Percentiles rank a stretch among this genome's conserved stretches.
These are phyloP conservation scores for Camelina sativa DNA, from an alignment of 345 rosid species.

Conservation along the genomic window DNA sequence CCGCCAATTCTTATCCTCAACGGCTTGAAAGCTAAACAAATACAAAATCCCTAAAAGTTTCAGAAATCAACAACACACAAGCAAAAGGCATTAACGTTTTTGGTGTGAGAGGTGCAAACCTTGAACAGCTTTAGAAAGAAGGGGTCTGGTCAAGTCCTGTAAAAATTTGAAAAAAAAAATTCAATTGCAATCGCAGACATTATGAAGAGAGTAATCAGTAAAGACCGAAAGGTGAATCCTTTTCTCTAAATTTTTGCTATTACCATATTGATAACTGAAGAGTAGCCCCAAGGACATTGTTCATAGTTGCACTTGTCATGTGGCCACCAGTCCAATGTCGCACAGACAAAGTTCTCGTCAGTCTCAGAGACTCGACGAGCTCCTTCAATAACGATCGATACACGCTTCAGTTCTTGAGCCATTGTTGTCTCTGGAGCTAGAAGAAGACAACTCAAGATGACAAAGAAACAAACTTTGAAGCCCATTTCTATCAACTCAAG, in stretches of 20 bases:
- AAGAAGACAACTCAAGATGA: slow-evolving; percentile 54
- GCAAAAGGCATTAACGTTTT: background rate
- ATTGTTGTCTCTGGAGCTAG: slow-evolving; percentile 34
- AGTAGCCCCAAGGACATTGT: slow-evolving; percentile 89
- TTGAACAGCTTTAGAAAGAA: slow-evolving; percentile 76
- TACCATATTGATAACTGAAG: slow-evolving; percentile 85
- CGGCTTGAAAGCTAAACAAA: slow-evolving; percentile 62
- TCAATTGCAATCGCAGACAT: background rate
- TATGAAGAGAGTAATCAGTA: background rate
- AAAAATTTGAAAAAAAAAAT: slow-evolving; percentile 31
- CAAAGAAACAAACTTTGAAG: slow-evolving; percentile 42
- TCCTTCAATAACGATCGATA: slow-evolving; percentile 62
- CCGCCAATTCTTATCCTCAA: slow-evolving; percentile 96
- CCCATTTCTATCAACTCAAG: slow-evolving; percentile 65
- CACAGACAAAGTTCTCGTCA: slow-evolving; percentile 85
- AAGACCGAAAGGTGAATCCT: background rate
- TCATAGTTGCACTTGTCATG: slow-evolving; percentile 93
- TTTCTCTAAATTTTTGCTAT: slow-evolving; percentile 9
- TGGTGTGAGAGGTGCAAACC: slow-evolving; percentile 46
- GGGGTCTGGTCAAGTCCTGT: slow-evolving; percentile 85
- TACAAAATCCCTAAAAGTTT: slow-evolving; percentile 13
- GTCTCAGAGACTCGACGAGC: slow-evolving; percentile 55
- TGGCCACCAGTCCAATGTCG: slow-evolving; percentile 99
- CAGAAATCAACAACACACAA: slow-evolving; percentile 14
- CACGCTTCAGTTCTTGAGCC: slow-evolving; percentile 53